Percentiles rank a stretch among this genome's conserved stretches.
phyloP scores from a whole-genome alignment of 1,139 yeast genomes.

The Hyphopichia khmerensis region DNA sequence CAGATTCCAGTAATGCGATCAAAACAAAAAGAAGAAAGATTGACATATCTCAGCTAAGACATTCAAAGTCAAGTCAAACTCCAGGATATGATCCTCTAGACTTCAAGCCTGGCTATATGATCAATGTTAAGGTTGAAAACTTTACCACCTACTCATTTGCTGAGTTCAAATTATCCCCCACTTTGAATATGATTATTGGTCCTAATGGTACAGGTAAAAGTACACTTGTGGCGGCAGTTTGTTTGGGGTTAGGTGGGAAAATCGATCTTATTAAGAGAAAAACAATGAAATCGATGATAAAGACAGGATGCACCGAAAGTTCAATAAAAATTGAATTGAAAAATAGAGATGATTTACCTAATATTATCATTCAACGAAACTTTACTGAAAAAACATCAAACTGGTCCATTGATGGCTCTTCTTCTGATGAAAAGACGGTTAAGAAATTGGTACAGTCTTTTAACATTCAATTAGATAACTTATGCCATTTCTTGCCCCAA shows the following conservation, averaged over 20 bases:
- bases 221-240: constrained; percentile 90
- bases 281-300: constrained; percentile 70
- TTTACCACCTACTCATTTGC: constrained; percentile 83
- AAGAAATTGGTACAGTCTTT: constrained; percentile 44
- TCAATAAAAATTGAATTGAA: constrained; percentile 66
- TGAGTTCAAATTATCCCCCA: constrained; percentile 78
- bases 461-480: constrained; percentile 83
- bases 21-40: neutral
- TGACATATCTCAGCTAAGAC: neutral
- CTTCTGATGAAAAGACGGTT: constrained; percentile 45
- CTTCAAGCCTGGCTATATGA: constrained; percentile 62
- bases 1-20: neutral
- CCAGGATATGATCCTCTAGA: constrained; percentile 6
- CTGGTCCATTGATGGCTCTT: constrained; percentile 60
- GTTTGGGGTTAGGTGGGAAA: constrained; percentile 84
- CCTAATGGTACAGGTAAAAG: constrained; percentile 98
- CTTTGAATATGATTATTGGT: constrained; percentile 89
- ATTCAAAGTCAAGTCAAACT: neutral
- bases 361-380: constrained; percentile 34
- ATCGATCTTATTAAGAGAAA: constrained; percentile 81
- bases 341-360: constrained; percentile 29
- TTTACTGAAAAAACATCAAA: constrained; percentile 47
- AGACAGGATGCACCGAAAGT: constrained; percentile 61
- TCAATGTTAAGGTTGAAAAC: constrained; percentile 64
- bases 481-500: constrained; percentile 94